phyloP scores from a whole-genome alignment of 305 asterid species.

The Solanum aculeatissimum region DNA sequence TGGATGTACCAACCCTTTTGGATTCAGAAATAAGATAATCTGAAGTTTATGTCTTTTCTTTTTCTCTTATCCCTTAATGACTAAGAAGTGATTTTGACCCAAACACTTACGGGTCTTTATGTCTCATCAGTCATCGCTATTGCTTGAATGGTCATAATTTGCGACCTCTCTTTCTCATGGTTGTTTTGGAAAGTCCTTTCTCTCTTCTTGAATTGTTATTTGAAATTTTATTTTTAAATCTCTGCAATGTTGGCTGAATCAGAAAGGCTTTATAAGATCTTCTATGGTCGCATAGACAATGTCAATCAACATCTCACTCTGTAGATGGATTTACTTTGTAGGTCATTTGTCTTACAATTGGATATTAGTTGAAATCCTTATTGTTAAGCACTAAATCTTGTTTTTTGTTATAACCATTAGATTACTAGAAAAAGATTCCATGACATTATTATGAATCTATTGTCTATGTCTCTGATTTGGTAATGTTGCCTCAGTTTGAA shows the following conservation, averaged over 20 bases:
- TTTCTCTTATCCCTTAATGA: neutral
- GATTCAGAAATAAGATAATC: neutral
- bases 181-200: neutral
- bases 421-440: neutral
- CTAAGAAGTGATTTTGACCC: neutral
- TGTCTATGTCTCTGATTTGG: constrained; percentile 1
- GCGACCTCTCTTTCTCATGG: neutral
- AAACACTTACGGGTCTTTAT: neutral
- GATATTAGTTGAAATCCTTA: neutral
- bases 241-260: neutral
- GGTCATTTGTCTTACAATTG: neutral
- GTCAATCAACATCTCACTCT: neutral
- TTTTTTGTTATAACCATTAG: neutral
- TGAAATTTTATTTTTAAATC: neutral
- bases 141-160: neutral
- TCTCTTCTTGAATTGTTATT: neutral
- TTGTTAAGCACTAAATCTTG: neutral
- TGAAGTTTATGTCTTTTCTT: neutral
- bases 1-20: neutral
- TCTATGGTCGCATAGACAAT: neutral
- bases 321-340: neutral
- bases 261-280: neutral
- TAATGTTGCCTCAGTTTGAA: constrained; percentile 34
- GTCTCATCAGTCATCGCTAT: neutral
- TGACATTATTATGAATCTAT: neutral